A percentile compares a stretch with the other conserved stretches of the same genome.
phyloP scores from a whole-genome alignment of 2,329 filamentous ascomycete genomes.

The Trichoderma semiorbis region DNA sequence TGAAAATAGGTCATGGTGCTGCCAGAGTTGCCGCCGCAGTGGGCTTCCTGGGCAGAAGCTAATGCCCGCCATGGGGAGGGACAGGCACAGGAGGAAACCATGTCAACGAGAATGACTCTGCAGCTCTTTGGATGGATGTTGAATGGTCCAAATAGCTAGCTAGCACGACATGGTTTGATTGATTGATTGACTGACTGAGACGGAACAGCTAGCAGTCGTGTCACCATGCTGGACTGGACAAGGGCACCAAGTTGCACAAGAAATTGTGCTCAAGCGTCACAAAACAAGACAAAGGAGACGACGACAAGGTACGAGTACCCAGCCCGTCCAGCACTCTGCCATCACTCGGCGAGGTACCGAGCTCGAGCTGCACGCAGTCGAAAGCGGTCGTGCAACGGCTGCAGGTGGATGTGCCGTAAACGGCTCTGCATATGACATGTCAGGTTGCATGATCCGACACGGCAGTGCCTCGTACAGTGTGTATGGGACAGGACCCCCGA shows the following conservation, averaged over 20 bases:
- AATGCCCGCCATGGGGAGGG: neutral
- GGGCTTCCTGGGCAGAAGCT: neutral
- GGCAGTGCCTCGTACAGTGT: slow-evolving; percentile 8
- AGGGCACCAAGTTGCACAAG: neutral
- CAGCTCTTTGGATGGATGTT: neutral
- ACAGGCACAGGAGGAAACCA: neutral
- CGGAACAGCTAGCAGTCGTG: neutral
- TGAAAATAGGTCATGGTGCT: neutral
- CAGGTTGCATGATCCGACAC: slow-evolving; percentile 16
- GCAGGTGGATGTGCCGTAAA: slow-evolving; percentile 3
- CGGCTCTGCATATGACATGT: slow-evolving; percentile 15
- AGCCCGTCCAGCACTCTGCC: neutral
- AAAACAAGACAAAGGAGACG: neutral
- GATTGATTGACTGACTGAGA: neutral
- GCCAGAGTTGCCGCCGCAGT: neutral
- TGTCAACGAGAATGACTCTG: neutral
- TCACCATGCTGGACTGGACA: neutral
- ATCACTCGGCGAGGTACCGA: neutral
- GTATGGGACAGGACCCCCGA: neutral
- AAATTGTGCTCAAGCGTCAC: neutral
- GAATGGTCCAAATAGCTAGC: neutral
- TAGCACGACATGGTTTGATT: neutral
- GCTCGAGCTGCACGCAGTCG: neutral
- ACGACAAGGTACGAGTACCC: neutral
- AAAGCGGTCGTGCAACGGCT: slow-evolving; percentile 1